Conservation (phyloP, 805 yeast genomes). For the Nakazawaea anatomiae region DNA sequence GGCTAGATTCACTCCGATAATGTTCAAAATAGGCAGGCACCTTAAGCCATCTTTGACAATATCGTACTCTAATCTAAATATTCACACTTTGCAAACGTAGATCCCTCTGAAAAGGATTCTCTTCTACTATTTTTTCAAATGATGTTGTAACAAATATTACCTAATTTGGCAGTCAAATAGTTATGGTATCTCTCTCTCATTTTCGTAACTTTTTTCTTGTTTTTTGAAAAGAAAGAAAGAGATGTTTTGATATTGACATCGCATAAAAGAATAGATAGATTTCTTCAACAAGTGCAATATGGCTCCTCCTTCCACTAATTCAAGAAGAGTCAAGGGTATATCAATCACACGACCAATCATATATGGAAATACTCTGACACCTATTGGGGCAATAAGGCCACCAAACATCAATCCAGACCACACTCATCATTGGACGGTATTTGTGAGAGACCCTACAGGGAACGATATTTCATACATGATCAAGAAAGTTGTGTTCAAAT, state of each 20-base stretch:
- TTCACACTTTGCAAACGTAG: no score
- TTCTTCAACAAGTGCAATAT: slow-evolving; percentile 9
- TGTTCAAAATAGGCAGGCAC: no score
- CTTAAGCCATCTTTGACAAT: no score
- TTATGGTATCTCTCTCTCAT: background rate
- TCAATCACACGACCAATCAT: slow-evolving; percentile 73
- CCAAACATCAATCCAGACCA: slow-evolving; percentile 63
- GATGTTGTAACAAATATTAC: background rate
- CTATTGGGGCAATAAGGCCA: slow-evolving; percentile 41
- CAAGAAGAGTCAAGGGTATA: slow-evolving; percentile 38
- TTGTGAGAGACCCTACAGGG: slow-evolving; percentile 74
- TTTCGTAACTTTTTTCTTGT: no score
- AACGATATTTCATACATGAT: slow-evolving; percentile 78
- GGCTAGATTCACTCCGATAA: no score
- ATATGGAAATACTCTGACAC: slow-evolving; percentile 77
- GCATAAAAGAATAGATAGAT: background rate
- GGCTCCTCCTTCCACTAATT: slow-evolving; percentile 26
- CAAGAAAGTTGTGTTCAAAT: slow-evolving; percentile 87
- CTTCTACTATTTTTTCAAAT: no score
- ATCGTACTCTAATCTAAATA: no score
- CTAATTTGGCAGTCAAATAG: background rate
- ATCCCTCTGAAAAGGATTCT: no score
- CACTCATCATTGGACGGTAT: slow-evolving; percentile 94
- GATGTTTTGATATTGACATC: no score
- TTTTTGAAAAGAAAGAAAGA: no score